Percentiles rank a stretch among this genome's conserved stretches.
Conservation (phyloP, 225 moss, liverwort and hornwort genomes). For the Climacium dendroides region DNA sequence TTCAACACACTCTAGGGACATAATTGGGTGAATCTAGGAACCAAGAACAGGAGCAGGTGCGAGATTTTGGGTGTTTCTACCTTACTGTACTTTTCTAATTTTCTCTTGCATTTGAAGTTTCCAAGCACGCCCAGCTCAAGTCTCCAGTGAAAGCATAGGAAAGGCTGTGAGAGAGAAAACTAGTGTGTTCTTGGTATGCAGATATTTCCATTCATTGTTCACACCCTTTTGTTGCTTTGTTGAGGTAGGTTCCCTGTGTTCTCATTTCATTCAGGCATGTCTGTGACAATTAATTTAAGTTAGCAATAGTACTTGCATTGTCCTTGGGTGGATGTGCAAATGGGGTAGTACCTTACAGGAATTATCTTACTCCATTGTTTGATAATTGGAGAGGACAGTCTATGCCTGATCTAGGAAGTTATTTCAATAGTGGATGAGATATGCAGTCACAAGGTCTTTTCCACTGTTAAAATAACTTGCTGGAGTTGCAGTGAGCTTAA, state of each 20-base stretch:
- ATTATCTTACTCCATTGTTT: neutral
- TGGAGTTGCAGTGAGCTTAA: neutral
- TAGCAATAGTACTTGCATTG: neutral
- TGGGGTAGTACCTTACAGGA: no score
- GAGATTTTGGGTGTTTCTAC: no score
- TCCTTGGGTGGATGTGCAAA: neutral
- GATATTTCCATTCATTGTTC: neutral
- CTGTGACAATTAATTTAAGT: neutral
- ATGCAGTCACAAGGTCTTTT: neutral
- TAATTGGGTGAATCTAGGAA: no score
- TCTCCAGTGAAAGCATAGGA: neutral
- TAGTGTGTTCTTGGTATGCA: neutral
- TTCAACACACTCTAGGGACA: no score
- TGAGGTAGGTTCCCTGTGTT: no score
- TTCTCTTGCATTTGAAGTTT: no score
- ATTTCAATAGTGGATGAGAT: no score
- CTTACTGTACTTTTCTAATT: no score
- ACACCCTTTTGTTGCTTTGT: neutral
- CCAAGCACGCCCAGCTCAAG: neutral
- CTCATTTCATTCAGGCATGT: neutral
- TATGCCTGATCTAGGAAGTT: neutral
- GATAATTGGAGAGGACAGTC: neutral
- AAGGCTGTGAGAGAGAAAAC: neutral
- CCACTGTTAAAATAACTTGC: neutral
- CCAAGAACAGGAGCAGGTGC: no score